Percentiles rank a stretch among this genome's conserved stretches.
Evolutionary conservation across 2,329 filamentous ascomycete species (phyloP).

Genomic region (Fusarium verrucosum): DNA sequence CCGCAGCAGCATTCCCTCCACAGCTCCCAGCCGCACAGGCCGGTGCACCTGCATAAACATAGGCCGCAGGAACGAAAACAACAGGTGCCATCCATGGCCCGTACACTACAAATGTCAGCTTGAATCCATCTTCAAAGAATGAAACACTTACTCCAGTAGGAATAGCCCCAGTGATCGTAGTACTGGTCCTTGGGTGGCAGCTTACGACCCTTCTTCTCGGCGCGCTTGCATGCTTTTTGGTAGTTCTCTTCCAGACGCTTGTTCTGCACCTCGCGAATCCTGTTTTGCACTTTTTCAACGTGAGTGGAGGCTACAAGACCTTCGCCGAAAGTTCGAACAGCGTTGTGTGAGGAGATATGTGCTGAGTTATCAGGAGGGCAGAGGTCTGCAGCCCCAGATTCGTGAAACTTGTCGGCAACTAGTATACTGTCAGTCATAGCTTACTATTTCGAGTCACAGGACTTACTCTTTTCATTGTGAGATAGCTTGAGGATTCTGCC

Average conservation of each 20-base stretch:
- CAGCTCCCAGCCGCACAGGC: constrained; percentile 60
- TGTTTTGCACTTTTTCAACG: constrained; percentile 13
- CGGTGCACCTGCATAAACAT: constrained; percentile 49
- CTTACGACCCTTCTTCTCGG: constrained; percentile 59
- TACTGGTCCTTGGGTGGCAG: constrained; percentile 60
- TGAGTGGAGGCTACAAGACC: background rate
- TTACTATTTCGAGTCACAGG: accelerated
- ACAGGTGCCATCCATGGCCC: constrained; percentile 57
- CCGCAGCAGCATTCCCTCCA: constrained; percentile 54
- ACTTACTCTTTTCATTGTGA: constrained; percentile 55
- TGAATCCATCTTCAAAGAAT: accelerated
- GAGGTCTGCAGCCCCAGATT: constrained; percentile 58
- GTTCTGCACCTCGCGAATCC: constrained; percentile 30
- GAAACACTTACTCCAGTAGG: constrained; percentile 51
- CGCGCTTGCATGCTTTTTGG: constrained; percentile 60
- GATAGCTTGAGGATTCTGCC: constrained; percentile 57
- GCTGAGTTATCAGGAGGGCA: constrained; percentile 67
- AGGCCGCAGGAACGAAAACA: constrained; percentile 55
- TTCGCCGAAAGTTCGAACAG: constrained; percentile 54
- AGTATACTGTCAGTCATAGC: background rate
- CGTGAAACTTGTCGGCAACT: constrained; percentile 55
- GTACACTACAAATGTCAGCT: constrained; percentile 47
- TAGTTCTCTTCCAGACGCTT: constrained; percentile 64
- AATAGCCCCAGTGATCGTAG: constrained; percentile 64
- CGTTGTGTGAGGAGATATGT: constrained; percentile 79